Base-by-base conservation (phyloP, 2,329 filamentous ascomycete species). In the Scleromitrula shiraiana region DNA sequence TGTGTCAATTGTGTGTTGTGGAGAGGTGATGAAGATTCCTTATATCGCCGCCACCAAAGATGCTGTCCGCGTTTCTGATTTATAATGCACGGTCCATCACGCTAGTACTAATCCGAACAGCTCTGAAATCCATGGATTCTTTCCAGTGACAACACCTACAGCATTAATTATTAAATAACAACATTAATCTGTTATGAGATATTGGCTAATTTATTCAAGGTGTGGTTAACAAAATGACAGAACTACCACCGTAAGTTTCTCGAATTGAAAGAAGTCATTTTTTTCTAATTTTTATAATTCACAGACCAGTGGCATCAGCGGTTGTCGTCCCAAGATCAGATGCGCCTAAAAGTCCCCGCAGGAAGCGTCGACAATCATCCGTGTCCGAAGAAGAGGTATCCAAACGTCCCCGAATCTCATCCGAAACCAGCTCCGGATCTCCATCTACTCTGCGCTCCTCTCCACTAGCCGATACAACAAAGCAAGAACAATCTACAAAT, bases 371-470 rank as follows among this genome's bases (percentile, higher is more conserved):
- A 53, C 70, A 76, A 57, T 78, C 75, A n/a, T 76, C 74, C 7
- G 56, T 65, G 10, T 67, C 71, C 2, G 71, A 76, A 30, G 71
- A 76, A 30, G 66, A 70, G n/a, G 65, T 67, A 37, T 56, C 63
- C 48, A 82, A 82, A 64, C 70, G 78, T 47, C 70, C 70, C 38
- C 70, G 76, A 52, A 59, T 77, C n/a, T 62, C 58, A n/a, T 47
- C 50, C 42, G 55, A 56, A 44, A 41, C 42, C n/a, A 55, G 47
- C n/a, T 46, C 43, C 9, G 46, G 22, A 39, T 56, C 56, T 39
- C 50, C 56, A 33, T 45, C 47, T 10, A 49, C 46, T 69, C 47
- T 58, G 17, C 56, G 53, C 40, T 56, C 59, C 41, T 62, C 58
- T 51, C 63, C 33, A 50, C 59, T 49, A 45, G 48, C 41, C 48